phyloP scores from a whole-genome alignment of 2,329 filamentous ascomycete species.

The Arthrobotrys musiformis region DNA sequence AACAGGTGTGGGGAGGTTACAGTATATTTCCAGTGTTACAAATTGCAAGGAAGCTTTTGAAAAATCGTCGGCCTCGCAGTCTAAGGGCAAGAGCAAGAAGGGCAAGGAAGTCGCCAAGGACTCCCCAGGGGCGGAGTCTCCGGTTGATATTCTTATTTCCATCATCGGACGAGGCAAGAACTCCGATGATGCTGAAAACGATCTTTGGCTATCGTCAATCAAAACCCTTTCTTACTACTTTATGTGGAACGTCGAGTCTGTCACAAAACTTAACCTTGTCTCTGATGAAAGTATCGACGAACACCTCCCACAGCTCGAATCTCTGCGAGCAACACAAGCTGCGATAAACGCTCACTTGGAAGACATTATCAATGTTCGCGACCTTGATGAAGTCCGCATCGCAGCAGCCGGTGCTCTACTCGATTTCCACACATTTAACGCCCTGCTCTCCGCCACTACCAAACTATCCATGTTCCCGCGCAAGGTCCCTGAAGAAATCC shows the following conservation, averaged over 20 bases:
- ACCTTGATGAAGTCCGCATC: slow-evolving; percentile 81
- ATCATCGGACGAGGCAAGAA: slow-evolving; percentile 80
- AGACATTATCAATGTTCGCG: slow-evolving; percentile 68
- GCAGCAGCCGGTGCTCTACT: slow-evolving; percentile 80
- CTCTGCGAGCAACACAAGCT: slow-evolving; percentile 60
- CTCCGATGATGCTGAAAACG: slow-evolving; percentile 80
- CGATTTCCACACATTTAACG: slow-evolving; percentile 83
- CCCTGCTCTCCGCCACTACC: slow-evolving; percentile 71
- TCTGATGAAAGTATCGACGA: slow-evolving; percentile 71
- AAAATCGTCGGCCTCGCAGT: slow-evolving; percentile 59
- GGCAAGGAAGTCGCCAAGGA: slow-evolving; percentile 61
- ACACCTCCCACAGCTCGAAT: slow-evolving; percentile 55
- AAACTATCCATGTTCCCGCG: slow-evolving; percentile 66
- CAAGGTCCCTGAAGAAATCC: slow-evolving; percentile 73
- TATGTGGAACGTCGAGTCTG: slow-evolving; percentile 83
- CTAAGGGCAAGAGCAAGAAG: slow-evolving; percentile 62
- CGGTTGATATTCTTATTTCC: slow-evolving; percentile 76
- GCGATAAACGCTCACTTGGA: slow-evolving; percentile 57
- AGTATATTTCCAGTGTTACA: slow-evolving; percentile 80
- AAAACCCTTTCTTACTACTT: slow-evolving; percentile 87
- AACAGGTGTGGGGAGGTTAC: slow-evolving; percentile 80
- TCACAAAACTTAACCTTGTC: slow-evolving; percentile 69
- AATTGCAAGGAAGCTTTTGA: slow-evolving; percentile 83
- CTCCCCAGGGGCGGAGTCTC: slow-evolving; percentile 65
- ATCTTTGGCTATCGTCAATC: slow-evolving; percentile 79